Percentiles rank a stretch among this genome's conserved stretches.
Conservation (phyloP, 768 basidiomycete species). For the Boletus speciosus region DNA sequence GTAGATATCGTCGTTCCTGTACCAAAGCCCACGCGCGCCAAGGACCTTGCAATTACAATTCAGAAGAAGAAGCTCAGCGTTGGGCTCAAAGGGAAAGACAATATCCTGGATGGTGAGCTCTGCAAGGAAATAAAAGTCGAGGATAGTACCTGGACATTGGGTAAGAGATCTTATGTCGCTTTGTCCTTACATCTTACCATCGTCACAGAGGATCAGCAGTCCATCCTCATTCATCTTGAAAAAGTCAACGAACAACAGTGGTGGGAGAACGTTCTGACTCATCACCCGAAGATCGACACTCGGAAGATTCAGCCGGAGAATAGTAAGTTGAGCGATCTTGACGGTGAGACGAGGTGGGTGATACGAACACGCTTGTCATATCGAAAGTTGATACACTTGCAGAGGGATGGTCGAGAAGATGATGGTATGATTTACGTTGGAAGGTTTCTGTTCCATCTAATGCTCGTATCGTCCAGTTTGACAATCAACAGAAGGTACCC, state of each 20-base stretch:
- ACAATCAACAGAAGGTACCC: conserved; percentile 42
- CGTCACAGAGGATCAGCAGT: conserved; percentile 68
- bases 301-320: conserved; percentile 94
- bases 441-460: conserved; percentile 7
- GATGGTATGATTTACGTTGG: conserved; percentile 69
- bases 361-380: background rate
- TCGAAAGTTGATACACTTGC: conserved; percentile 10
- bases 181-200: conserved; percentile 6
- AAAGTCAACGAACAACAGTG: conserved; percentile 86
- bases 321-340: conserved; percentile 93
- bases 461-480: conserved; percentile 32
- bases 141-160: conserved; percentile 94
- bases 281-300: conserved; percentile 96
- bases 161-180: conserved; percentile 44
- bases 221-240: conserved; percentile 74
- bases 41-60: conserved; percentile 68
- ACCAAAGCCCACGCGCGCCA: conserved; percentile 81
- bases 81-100: conserved; percentile 80
- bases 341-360: conserved; percentile 83
- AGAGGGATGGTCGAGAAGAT: conserved; percentile 99
- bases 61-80: conserved; percentile 82
- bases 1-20: conserved; percentile 82
- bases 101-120: conserved; percentile 85
- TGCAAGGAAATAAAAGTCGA: conserved; percentile 94
- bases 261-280: conserved; percentile 97